phyloP scores from a whole-genome alignment of 352 stramenopile species.

The Phytopythium mirpurense region DNA sequence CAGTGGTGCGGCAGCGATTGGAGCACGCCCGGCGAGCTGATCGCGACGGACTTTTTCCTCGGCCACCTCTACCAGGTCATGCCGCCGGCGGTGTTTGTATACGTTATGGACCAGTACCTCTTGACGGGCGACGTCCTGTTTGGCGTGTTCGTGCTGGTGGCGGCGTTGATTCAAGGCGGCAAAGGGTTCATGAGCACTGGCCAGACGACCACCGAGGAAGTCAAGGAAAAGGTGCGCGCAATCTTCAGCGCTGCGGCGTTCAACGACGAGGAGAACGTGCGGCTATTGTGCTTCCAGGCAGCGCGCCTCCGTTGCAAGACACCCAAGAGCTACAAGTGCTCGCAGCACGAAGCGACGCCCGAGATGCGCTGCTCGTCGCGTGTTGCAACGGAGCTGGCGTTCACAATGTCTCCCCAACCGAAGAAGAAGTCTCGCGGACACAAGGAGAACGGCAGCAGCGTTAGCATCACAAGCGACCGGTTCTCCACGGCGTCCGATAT shows the following conservation, averaged over 20 bases:
- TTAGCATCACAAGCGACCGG: conserved; percentile 15
- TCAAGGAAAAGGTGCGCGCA: conserved; percentile 33
- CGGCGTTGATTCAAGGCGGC: conserved; percentile 38
- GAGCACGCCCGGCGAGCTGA: conserved; percentile 49
- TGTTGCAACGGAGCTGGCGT: conserved; percentile 53
- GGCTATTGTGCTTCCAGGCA: conserved; percentile 59
- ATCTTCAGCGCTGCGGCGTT: conserved; percentile 31
- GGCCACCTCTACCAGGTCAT: conserved; percentile 67
- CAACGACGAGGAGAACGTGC: conserved; percentile 30
- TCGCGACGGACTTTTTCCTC: conserved; percentile 53
- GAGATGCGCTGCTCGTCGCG: conserved; percentile 45
- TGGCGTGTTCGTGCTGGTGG: conserved; percentile 65
- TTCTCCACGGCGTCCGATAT: conserved; percentile 25
- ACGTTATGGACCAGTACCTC: conserved; percentile 78
- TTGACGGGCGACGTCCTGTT: conserved; percentile 65
- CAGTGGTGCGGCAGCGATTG: conserved; percentile 73
- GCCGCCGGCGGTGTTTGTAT: conserved; percentile 47
- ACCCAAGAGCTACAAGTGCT: conserved; percentile 60
- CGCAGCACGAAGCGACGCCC: conserved; percentile 27
- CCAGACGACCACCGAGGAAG: conserved; percentile 25
- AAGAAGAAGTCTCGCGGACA: conserved; percentile 11
- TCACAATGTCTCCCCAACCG: conserved; percentile 13
- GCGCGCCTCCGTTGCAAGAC: conserved; percentile 54
- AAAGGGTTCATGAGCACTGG: conserved; percentile 24
- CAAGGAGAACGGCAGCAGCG: conserved; percentile 10